phyloP scores from a whole-genome alignment of 2,329 filamentous ascomycete genomes.

The Phaeosphaeriaceae sp. region DNA sequence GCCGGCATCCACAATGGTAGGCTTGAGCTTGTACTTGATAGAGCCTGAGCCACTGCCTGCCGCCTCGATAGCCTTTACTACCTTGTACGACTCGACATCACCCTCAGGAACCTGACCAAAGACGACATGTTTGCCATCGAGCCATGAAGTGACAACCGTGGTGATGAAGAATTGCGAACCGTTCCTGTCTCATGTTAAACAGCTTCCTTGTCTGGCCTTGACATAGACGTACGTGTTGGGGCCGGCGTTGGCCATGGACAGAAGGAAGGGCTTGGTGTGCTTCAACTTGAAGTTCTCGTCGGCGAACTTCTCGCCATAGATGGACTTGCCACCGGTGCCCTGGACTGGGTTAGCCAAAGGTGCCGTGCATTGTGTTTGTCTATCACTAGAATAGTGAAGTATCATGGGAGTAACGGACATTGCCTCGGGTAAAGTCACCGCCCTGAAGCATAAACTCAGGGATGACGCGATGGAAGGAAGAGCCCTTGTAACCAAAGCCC shows the following conservation, averaged over 20 bases:
- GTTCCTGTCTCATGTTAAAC: constrained; percentile 58
- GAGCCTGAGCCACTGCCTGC: constrained; percentile 61
- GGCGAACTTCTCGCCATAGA: constrained; percentile 92
- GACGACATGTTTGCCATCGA: constrained; percentile 83
- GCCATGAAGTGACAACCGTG: constrained; percentile 70
- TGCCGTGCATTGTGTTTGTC: background rate
- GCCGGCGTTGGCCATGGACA: constrained; percentile 96
- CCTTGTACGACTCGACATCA: constrained; percentile 59
- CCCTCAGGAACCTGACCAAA: constrained; percentile 73
- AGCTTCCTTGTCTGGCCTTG: background rate
- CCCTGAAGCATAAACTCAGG: constrained; percentile 95
- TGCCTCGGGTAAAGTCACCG: constrained; percentile 91
- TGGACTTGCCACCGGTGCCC: constrained; percentile 91
- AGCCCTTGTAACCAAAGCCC: constrained; percentile 82
- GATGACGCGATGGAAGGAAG: constrained; percentile 91
- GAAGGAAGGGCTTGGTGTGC: constrained; percentile 77
- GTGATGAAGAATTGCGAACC: constrained; percentile 78
- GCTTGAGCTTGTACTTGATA: constrained; percentile 57
- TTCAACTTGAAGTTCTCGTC: constrained; percentile 87
- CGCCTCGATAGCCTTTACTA: constrained; percentile 66
- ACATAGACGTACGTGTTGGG: constrained; percentile 75
- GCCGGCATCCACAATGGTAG: constrained; percentile 61
- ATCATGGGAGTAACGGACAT: constrained; percentile 65
- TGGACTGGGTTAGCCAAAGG: constrained; percentile 50
- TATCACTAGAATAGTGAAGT: too few species aligned